Percentiles rank a stretch among this genome's conserved stretches.
phyloP scores from a whole-genome alignment of 1,139 yeast genomes.

The Lodderomyces oxycetoniae region DNA sequence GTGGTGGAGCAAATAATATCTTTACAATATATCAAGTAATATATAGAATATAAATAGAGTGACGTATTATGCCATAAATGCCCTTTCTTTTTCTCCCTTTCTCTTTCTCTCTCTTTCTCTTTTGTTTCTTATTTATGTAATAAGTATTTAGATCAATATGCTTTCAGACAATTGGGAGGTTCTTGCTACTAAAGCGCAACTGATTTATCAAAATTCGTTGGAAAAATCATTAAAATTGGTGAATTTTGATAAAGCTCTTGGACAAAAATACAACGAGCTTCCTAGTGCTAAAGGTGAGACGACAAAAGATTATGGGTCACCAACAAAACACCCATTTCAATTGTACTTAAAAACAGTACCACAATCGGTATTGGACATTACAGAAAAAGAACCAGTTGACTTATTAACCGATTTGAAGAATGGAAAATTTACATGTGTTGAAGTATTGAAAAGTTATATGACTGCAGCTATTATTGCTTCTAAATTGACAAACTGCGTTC shows the following conservation, averaged over 20 bases:
- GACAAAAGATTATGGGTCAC: slow-evolving; percentile 20
- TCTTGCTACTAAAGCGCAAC: slow-evolving; percentile 16
- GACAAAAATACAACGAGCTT: slow-evolving; percentile 13
- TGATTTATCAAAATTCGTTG: slow-evolving; percentile 15
- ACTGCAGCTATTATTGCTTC: slow-evolving; percentile 21
- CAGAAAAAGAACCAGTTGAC: slow-evolving; percentile 17
- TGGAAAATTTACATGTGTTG: slow-evolving; percentile 19
- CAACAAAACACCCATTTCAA: slow-evolving; percentile 19
- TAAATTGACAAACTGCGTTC: slow-evolving; percentile 21
- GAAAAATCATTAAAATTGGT: slow-evolving; percentile 18
- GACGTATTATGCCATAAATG: no score
- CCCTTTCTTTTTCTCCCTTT: no score
- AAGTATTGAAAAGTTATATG: slow-evolving; percentile 27
- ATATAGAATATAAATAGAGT: no score
- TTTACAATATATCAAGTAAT: no score
- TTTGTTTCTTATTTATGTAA: no score
- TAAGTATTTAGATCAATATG: no score
- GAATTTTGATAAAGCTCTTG: slow-evolving; percentile 17
- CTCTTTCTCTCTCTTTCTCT: no score
- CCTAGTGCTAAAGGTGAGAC: slow-evolving; percentile 20
- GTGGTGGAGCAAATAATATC: no score
- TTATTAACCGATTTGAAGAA: slow-evolving; percentile 14
- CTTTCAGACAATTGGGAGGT: slow-evolving; percentile 15
- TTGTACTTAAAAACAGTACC: slow-evolving; percentile 15
- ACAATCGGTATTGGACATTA: slow-evolving; percentile 12